A percentile compares a stretch with the other conserved stretches of the same genome.
phyloP scores from a whole-genome alignment of 805 yeast species.

The Brettanomyces anomalus region DNA sequence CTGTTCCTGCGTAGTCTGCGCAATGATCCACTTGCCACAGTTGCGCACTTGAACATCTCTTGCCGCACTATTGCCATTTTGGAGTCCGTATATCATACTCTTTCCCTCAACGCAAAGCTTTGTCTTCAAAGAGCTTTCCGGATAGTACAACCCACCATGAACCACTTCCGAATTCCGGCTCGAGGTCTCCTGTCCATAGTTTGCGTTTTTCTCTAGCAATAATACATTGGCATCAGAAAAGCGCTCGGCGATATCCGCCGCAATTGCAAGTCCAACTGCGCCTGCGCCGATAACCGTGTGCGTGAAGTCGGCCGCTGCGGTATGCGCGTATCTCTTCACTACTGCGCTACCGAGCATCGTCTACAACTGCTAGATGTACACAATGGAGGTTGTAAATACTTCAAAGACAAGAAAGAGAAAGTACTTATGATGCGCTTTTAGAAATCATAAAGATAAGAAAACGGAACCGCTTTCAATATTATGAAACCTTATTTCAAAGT shows the following conservation, averaged over 20 bases:
- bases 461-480: too few relatives aligned
- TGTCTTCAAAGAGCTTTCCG: constrained; percentile 57
- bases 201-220: constrained; percentile 58
- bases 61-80: constrained; percentile 5
- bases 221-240: constrained; percentile 38
- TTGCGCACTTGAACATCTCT: constrained; percentile 47
- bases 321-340: background rate
- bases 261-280: constrained; percentile 42
- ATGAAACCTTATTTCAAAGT: too few relatives aligned
- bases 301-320: constrained; percentile 9
- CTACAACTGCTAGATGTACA: too few relatives aligned
- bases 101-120: constrained; percentile 71
- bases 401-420: too few relatives aligned
- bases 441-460: too few relatives aligned
- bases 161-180: constrained; percentile 90
- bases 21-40: constrained; percentile 86
- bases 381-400: too few relatives aligned
- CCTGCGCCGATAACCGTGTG: constrained; percentile 16
- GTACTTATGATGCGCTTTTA: too few relatives aligned
- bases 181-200: constrained; percentile 72
- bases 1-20: constrained; percentile 59
- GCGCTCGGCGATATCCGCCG: constrained; percentile 47
- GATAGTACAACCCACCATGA: constrained; percentile 85
- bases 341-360: too few relatives aligned
- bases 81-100: constrained; percentile 46